These are phyloP conservation scores for Penicillium taxi DNA, from an alignment of 495 filamentous ascomycete genomes.

Conservation along the genomic window DNA sequence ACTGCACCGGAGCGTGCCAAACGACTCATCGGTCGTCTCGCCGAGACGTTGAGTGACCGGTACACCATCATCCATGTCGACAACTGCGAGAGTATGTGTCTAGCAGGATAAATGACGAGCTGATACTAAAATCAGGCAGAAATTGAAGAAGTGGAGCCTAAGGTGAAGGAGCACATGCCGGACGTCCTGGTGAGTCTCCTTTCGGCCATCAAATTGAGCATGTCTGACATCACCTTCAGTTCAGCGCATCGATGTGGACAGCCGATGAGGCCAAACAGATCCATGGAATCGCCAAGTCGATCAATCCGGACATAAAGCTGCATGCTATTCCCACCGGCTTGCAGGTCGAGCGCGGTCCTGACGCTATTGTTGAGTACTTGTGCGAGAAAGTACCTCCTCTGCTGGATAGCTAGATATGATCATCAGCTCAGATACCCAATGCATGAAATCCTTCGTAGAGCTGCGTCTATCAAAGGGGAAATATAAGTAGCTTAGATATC, in stretches of 20 bases:
- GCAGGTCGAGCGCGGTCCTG: constrained; percentile 56
- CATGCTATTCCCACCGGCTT: constrained; percentile 56
- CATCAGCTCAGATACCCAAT: too few species aligned
- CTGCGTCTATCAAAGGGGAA: too few species aligned
- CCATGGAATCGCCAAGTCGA: constrained; percentile 44
- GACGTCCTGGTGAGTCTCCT: constrained; percentile 40
- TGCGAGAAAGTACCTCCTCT: constrained; percentile 49
- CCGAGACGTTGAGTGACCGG: constrained; percentile 49
- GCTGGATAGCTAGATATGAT: constrained; percentile 36
- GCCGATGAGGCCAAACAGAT: constrained; percentile 49
- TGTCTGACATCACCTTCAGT: constrained; percentile 28
- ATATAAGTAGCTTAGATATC: too few species aligned
- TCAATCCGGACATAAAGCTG: constrained; percentile 46
- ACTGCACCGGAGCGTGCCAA: constrained; percentile 59
- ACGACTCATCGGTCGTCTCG: constrained; percentile 50
- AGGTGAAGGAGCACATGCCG: constrained; percentile 41
- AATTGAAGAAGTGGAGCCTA: constrained; percentile 45
- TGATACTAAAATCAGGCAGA: constrained; percentile 20
- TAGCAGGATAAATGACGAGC: not conserved
- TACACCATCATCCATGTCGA: constrained; percentile 53
- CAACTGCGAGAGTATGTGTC: constrained; percentile 47
- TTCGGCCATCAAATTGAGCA: constrained; percentile 1
- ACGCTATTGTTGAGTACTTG: constrained; percentile 58
- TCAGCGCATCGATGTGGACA: constrained; percentile 64
- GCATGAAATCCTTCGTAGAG: too few species aligned